Base-by-base conservation (phyloP, 768 basidiomycete genomes). In the Leccinum truebloodii region DNA sequence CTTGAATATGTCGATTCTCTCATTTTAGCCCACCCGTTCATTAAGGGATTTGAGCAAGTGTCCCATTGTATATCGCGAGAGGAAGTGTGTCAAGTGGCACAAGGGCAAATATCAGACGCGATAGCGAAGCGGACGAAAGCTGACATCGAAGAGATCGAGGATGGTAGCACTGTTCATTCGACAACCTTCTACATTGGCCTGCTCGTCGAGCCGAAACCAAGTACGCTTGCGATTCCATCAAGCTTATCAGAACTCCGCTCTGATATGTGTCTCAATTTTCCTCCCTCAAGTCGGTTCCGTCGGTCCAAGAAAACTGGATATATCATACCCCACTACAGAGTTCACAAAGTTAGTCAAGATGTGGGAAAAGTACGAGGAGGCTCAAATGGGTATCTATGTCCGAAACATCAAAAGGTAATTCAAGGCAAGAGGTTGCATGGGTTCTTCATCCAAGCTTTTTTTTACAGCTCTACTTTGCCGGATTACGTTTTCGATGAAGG, bases 161-260 rank as follows among this genome's bases (percentile, higher is more conserved):
- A 88, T 59, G 83, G 84, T 48, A 86, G 87, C 49, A 81, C 85
- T n/a, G 92, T 98, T 9, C 85, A 90, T 72, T 91, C 94, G n/a
- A 95, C 95, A n/a, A 94, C 92, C 1, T 98, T 97, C 76, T 99
- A 96, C 71, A 94, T 99, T 64, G 97, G 97, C 20, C 83, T 99
- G 58, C 85, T 87, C 49, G 92, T 99, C 63, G 90, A 94, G 73
- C 90, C 93, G 58, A 95, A 89, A 78, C 90, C 87, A 77, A 83
- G 95, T 97, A 77, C 79, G 83, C 81, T 63, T 66, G 59, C 54
- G 46, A 53, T 64, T 61, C 56, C 58, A 54, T 55, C 59, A 51
- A 54, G 35, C 39, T 56, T 69, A 65, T 51, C 35, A 35, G 35
- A 53, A 59, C 52, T 7, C 58, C 13, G 48, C 59, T 58, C 71